A percentile compares a stretch with the other conserved stretches of the same genome.
Evolutionary conservation across 1,284 basidiomycete species (phyloP).

Genomic region (Boletus chippewaensis): DNA sequence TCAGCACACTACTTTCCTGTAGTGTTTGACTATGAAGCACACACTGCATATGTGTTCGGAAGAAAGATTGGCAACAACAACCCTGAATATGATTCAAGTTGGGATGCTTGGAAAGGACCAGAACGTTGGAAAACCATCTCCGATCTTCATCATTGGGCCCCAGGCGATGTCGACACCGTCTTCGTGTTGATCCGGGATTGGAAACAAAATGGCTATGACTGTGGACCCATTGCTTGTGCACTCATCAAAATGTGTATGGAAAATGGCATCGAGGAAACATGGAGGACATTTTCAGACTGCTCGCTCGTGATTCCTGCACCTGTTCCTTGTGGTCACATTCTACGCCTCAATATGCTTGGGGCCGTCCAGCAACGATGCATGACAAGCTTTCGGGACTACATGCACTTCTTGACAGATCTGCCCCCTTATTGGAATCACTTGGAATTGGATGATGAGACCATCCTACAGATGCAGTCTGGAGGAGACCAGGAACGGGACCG

Average conservation of each 20-base stretch:
- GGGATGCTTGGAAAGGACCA: slow-evolving; percentile 4
- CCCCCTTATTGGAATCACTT: neutral
- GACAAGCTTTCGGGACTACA: slow-evolving; percentile 1
- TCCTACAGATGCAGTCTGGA: slow-evolving; percentile 2
- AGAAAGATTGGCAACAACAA: neutral
- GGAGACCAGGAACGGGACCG: neutral
- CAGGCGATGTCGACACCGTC: neutral
- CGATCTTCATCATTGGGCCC: slow-evolving; percentile 5
- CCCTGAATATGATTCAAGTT: neutral
- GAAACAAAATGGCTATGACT: slow-evolving; percentile 10
- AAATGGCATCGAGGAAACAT: neutral
- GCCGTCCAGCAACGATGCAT: neutral
- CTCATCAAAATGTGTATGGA: slow-evolving; percentile 3
- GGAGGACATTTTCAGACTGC: neutral
- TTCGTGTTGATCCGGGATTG: neutral
- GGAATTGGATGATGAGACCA: neutral
- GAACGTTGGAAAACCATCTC: slow-evolving; percentile 5
- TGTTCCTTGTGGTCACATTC: slow-evolving; percentile 8
- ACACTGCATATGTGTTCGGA: slow-evolving; percentile 5
- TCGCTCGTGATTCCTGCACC: neutral
- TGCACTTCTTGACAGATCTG: neutral
- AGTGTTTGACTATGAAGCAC: slow-evolving; percentile 2
- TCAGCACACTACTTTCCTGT: slow-evolving; percentile 8
- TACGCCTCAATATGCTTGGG: slow-evolving; percentile 1
- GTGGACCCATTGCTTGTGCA: slow-evolving; percentile 4